Percentiles rank a stretch among this genome's conserved stretches.
These are phyloP conservation scores for Euphrasia confusa DNA, from an alignment of 257 asterid genomes.

Conservation along the genomic window DNA sequence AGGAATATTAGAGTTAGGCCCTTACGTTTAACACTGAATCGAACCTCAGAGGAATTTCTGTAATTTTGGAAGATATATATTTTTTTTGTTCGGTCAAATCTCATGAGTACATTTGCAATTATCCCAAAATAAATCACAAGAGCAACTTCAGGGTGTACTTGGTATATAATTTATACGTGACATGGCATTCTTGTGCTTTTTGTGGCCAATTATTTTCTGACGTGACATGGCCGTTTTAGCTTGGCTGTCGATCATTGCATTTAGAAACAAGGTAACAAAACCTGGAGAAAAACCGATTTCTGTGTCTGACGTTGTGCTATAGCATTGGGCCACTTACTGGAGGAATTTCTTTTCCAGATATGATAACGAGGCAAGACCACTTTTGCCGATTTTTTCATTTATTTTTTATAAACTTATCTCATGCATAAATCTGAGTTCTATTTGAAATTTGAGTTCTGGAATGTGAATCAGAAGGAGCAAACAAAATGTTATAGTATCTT, in stretches of 20 bases:
- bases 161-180: too few species aligned
- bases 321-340: conserved; percentile 93
- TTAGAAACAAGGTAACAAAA: conserved; percentile 69
- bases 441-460: conserved; percentile 43
- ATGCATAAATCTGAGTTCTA: not conserved
- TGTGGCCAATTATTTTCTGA: conserved; percentile 16
- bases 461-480: conserved; percentile 90
- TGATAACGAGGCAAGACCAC: conserved; percentile 72
- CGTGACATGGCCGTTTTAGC: conserved; percentile 86
- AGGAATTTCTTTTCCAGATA: conserved; percentile 95
- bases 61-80: too few species aligned
- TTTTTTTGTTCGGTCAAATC: too few species aligned
- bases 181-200: not conserved
- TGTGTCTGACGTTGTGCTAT: conserved; percentile 74
- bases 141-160: too few species aligned
- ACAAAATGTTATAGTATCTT: conserved; percentile 64
- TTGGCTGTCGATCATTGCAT: conserved; percentile 92
- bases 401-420: conserved; percentile 7
- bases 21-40: too few species aligned
- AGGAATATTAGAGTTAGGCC: too few species aligned
- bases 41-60: too few species aligned
- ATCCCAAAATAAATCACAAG: not conserved
- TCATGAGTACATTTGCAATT: too few species aligned
- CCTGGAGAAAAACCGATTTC: conserved; percentile 77
- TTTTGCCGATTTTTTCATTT: conserved; percentile 19